A percentile compares a stretch with the other conserved stretches of the same genome.
These are phyloP conservation scores for Cucumis sativus DNA, from an alignment of 306 rosid genomes.

Conservation along the genomic window DNA sequence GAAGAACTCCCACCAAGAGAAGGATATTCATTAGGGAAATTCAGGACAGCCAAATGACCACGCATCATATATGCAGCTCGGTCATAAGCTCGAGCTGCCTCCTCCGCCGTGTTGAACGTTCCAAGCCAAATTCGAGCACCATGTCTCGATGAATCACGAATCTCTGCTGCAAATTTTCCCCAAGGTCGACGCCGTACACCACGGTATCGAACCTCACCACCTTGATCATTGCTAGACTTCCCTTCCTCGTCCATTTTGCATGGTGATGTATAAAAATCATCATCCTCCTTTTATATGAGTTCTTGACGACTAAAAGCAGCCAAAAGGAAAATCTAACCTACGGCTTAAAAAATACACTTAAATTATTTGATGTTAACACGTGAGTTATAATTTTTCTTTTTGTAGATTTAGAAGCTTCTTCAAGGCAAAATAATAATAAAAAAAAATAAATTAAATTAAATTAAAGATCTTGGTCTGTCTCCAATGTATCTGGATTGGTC, in stretches of 20 bases:
- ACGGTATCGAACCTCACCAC: conserved; percentile 34
- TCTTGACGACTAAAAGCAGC: background rate
- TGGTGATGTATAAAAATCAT: background rate
- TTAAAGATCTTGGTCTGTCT: background rate
- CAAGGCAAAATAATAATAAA: background rate
- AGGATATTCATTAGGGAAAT: conserved; percentile 63
- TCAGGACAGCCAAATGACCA: conserved; percentile 69
- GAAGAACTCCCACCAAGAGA: conserved; percentile 18
- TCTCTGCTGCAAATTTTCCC: conserved; percentile 94
- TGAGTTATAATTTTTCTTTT: background rate
- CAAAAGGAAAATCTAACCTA: background rate
- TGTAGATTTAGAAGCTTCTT: background rate
- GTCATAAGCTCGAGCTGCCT: conserved; percentile 89
- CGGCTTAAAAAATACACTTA: background rate
- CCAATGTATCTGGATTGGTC: conserved; percentile 12
- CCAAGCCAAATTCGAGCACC: conserved; percentile 79
- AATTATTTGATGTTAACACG: background rate
- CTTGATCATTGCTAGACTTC: background rate
- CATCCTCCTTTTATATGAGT: background rate
- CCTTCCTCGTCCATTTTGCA: conserved; percentile 5
- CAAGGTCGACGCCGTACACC: conserved; percentile 76
- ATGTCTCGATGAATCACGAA: conserved; percentile 58
- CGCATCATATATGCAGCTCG: conserved; percentile 80
- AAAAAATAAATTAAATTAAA: too few relatives aligned
- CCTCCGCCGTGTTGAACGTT: conserved; percentile 83